These are phyloP conservation scores for Tulasnella sp. DNA, from an alignment of 768 basidiomycete genomes.

Conservation along the genomic window DNA sequence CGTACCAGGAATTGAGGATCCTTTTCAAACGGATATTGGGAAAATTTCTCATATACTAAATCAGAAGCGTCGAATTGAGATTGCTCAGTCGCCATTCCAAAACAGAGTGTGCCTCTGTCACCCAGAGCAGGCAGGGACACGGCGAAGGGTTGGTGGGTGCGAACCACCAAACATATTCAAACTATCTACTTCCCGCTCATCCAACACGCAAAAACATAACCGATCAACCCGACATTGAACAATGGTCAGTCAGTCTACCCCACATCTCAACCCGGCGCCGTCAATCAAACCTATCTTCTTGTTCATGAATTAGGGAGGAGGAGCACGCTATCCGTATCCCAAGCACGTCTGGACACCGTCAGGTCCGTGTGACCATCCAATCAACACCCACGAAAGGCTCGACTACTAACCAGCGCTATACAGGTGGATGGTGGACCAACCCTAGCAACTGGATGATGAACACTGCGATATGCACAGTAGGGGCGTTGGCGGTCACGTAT, in stretches of 20 bases:
- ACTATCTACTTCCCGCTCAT: too few relatives aligned
- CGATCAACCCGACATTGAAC: too few relatives aligned
- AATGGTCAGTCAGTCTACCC: too few relatives aligned
- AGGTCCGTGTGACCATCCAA: constrained; percentile 36
- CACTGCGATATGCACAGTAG: constrained; percentile 63
- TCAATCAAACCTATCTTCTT: too few relatives aligned
- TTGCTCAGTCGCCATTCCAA: too few relatives aligned
- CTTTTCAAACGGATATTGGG: neutral
- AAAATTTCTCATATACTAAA: neutral
- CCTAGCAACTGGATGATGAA: constrained; percentile 84
- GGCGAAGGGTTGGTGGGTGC: too few relatives aligned
- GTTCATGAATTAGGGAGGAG: constrained; percentile 49
- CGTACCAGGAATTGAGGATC: constrained; percentile 6
- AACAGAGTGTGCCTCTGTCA: too few relatives aligned
- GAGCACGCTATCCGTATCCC: constrained; percentile 81
- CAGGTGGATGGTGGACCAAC: constrained; percentile 96
- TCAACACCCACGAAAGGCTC: too few relatives aligned
- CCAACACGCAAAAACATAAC: too few relatives aligned
- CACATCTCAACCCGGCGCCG: too few relatives aligned
- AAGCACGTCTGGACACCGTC: constrained; percentile 93
- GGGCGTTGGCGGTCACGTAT: constrained; percentile 57
- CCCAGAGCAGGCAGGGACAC: too few relatives aligned
- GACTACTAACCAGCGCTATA: neutral
- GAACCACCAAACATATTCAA: too few relatives aligned
- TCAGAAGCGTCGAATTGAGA: neutral